Evolutionary conservation across 139 green algal genomes (phyloP), one percentile per base, ranked within the genome.

Genomic region (Tetradesmus obliquus): DNA sequence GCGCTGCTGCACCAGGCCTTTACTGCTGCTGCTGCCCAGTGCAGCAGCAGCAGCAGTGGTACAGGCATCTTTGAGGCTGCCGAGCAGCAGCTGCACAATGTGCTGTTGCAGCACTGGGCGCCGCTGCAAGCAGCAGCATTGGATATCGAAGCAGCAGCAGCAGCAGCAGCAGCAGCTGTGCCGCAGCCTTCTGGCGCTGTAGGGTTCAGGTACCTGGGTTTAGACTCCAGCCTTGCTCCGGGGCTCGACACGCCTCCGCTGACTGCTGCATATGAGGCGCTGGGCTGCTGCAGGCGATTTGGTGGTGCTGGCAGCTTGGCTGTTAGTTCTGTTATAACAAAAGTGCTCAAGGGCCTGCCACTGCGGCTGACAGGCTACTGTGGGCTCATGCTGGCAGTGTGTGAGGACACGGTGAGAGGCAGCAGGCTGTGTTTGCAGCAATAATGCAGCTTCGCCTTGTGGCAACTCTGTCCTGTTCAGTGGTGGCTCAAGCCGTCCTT

Each of bases 311-410:
- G 93, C 60, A 96, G 93, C 24, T 89, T 96, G 22, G 87, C 92
- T n/a, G 72, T 94, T 17, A 92, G 86, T 3, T 83, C 90, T 45
- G 15, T 88, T 51, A 91, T 96, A 15, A 96, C 95, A 0, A 72
- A 66, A 6, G 95, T 91, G 3, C 45, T 96, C n/a, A 94, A 95
- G 89, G 62, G 76, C 24, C 81, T 96, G 55, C 71, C 84, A 0
- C 58, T 93, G 51, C 24, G 58, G 83, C 12, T 89, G 62, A 92
- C 89, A 22, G 89, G 95, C 3, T 96, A 95, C 86, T 93, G 84
- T 60, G 95, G 95, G 32, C 88, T 96, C 4, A 96, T 96, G 95
- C 92, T 96, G 85, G 94, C 95, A 3, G 92, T 96, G 3, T 92
- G 82, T 55, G 95, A 96, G 91, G 94, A 96, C 79, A 15, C 66